Conservation (phyloP, 805 yeast genomes). For the Candida sonorensis region DNA sequence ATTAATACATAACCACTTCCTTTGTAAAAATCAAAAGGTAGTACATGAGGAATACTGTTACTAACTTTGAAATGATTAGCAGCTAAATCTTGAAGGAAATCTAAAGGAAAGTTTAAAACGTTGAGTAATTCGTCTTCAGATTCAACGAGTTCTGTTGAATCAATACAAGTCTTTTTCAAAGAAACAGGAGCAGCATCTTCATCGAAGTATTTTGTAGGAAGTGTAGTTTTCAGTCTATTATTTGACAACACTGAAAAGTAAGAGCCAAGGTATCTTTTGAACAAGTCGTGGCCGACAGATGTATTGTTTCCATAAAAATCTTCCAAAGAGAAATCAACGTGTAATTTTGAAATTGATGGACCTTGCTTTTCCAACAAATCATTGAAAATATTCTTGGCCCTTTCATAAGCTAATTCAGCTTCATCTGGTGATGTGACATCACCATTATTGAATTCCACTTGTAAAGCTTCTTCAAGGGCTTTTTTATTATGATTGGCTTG, state of each 20-base stretch:
- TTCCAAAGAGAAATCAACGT: neutral
- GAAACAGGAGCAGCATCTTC: conserved; percentile 17
- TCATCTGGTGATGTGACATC: no score
- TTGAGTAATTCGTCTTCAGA: conserved; percentile 3
- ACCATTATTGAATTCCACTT: no score
- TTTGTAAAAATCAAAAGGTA: conserved; percentile 14
- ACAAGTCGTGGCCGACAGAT: conserved; percentile 1
- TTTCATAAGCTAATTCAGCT: no score
- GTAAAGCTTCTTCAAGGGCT: no score
- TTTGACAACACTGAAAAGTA: conserved; percentile 6
- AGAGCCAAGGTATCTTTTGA: conserved; percentile 7
- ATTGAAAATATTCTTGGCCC: no score
- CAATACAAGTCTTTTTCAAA: conserved; percentile 14
- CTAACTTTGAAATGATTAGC: conserved; percentile 37
- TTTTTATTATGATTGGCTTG: no score
- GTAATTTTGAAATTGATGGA: neutral
- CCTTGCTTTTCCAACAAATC: neutral
- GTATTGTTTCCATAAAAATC: conserved; percentile 2
- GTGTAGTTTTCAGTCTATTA: conserved; percentile 7
- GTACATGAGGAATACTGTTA: conserved; percentile 35
- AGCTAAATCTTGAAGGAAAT: conserved; percentile 35
- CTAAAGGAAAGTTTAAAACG: conserved; percentile 12
- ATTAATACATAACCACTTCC: conserved; percentile 26
- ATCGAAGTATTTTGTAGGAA: conserved; percentile 12
- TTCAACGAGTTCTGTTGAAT: conserved; percentile 6